Conservation (phyloP, 306 rosid genomes). For the Prunus fruticosa region DNA sequence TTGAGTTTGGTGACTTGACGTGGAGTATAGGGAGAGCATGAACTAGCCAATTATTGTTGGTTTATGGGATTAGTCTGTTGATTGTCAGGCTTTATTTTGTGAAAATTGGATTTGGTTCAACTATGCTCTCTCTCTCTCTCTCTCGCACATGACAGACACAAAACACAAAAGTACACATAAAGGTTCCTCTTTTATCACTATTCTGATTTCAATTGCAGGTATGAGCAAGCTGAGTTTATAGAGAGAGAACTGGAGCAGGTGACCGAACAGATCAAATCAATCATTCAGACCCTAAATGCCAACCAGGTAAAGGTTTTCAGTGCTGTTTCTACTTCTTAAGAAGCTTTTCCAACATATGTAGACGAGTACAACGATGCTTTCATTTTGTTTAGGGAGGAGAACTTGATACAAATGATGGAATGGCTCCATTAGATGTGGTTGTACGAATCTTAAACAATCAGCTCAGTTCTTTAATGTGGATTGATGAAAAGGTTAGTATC, state of each 20-base stretch:
- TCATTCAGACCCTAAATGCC: slow-evolving; percentile 78
- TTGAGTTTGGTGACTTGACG: background rate
- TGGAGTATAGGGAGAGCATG: background rate
- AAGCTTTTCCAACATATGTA: background rate
- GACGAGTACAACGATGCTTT: slow-evolving; percentile 14
- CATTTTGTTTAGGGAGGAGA: slow-evolving; percentile 78
- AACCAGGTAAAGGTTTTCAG: slow-evolving; percentile 63
- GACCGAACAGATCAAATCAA: slow-evolving; percentile 89
- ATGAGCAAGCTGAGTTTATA: slow-evolving; percentile 84
- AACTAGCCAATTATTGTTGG: background rate
- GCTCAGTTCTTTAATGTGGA: slow-evolving; percentile 92
- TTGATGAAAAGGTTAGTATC: slow-evolving; percentile 89
- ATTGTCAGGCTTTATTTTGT: background rate
- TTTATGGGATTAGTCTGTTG: background rate
- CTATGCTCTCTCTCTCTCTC: background rate
- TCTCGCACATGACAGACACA: background rate
- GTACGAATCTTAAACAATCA: slow-evolving; percentile 90
- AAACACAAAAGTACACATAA: background rate
- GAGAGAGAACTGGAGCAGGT: slow-evolving; percentile 95
- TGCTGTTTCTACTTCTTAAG: background rate
- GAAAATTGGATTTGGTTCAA: background rate
- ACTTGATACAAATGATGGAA: slow-evolving; percentile 62
- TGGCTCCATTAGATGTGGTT: slow-evolving; percentile 82
- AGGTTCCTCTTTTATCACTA: background rate
- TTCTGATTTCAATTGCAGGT: slow-evolving; percentile 41